Evolutionary conservation across 2,329 filamentous ascomycete genomes (phyloP), one percentile per base, ranked within the genome.

Genomic region (Fusarium xylarioides): DNA sequence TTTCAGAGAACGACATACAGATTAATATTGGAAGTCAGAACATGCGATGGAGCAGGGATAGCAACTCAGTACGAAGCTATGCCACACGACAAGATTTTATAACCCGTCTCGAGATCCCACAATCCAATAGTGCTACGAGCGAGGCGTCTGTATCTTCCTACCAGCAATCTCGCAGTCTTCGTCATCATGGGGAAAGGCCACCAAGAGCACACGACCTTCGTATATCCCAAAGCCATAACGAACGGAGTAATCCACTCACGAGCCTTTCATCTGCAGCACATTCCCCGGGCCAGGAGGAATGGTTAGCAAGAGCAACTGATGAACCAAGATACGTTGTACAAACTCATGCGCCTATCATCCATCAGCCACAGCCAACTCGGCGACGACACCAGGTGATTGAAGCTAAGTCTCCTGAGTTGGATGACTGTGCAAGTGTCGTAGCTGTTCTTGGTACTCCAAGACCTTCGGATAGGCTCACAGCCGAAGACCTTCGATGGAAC

Each of bases 1-100:
- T 37, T 19, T 38, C 49, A 3, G 19, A 42, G 4, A 43, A 72
- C 10, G 43, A 57, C 5, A 76, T 81, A 35, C 76, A 70, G 38
- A 75, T 82, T 37, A 70, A 66, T 28, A 79, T 82, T 52, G 79
- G 80, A 2, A 74, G 70, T 23, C 74, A 78, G 35, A 67, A 75
- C 34, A 70, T 79, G 59, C 74, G 74, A 30, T 82, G 80, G 80
- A 81, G 75, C 56, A 67, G 66, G 14, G 63, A 65, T 10, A 75
- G 67, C 40, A 78, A 79, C 47, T 77, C 79, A n/a, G 62, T 80
- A 11, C 65, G 75, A 57, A 80, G 73, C 34, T 61, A 49, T 38
- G 43, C 42, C 15, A 70, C 66, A 18, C 46, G 64, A 15, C 38
- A 38, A 38, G 58, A 35, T 12, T 40, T 55, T 35, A 23, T 56